phyloP scores from a whole-genome alignment of 2,329 filamentous ascomycete genomes.

The Trichoderma breve region DNA sequence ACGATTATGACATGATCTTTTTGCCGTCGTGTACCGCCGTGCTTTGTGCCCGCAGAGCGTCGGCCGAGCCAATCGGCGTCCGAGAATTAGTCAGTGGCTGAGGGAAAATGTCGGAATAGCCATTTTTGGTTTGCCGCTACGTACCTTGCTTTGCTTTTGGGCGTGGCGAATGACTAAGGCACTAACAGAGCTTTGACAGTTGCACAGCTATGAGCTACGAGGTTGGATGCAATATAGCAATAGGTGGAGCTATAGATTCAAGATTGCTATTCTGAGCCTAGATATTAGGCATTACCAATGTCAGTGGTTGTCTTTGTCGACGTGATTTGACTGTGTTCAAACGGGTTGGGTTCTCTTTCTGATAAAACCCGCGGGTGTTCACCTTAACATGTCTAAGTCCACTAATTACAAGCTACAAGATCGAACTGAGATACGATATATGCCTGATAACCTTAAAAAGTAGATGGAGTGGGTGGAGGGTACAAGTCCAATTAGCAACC shows the following conservation, averaged over 20 bases:
- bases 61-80: constrained; percentile 26
- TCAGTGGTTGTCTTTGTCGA: no score
- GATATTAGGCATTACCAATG: no score
- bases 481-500: neutral
- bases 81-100: constrained; percentile 20
- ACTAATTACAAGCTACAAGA: neutral
- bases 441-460: neutral
- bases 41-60: constrained; percentile 16
- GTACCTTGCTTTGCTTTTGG: no score
- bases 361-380: neutral
- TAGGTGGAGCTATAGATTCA: no score
- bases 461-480: neutral
- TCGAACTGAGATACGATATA: neutral
- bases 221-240: no score
- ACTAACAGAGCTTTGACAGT: neutral
- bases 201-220: neutral
- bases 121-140: neutral
- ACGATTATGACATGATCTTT: constrained; percentile 21
- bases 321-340: neutral
- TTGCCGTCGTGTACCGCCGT: neutral
- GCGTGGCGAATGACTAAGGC: neutral
- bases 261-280: no score
- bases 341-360: neutral
- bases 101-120: neutral
- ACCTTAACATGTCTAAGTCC: neutral